These are phyloP conservation scores for Filobasidium wieringae DNA, from an alignment of 768 basidiomycete species.

Conservation along the genomic window DNA sequence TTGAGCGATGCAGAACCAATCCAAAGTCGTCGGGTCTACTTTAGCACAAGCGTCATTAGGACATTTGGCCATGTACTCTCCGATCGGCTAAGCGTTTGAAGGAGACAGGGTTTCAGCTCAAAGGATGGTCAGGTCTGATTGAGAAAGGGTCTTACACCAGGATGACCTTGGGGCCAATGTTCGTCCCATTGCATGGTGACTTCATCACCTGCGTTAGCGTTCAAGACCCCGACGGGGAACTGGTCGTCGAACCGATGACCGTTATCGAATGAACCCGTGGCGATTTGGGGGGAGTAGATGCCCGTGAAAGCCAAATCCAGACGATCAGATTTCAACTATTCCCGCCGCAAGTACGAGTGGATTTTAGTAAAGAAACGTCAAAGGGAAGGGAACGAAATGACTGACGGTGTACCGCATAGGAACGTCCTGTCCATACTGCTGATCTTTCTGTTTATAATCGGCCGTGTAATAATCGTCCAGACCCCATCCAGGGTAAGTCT, in stretches of 20 bases:
- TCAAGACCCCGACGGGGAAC: not conserved
- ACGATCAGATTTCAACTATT: not conserved
- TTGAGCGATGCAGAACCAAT: slow-evolving; percentile 1
- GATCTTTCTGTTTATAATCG: not conserved
- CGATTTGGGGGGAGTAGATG: not conserved
- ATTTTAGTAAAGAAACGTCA: not conserved
- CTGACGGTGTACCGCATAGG: not conserved
- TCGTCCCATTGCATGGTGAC: not conserved
- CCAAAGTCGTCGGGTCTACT: not conserved
- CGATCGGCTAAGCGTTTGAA: not conserved
- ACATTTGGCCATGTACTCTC: not conserved
- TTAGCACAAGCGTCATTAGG: not conserved
- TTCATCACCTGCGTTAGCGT: not conserved
- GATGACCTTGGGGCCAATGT: not conserved
- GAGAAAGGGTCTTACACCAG: not conserved
- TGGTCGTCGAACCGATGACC: not conserved
- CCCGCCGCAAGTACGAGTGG: not conserved
- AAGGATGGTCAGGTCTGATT: not conserved
- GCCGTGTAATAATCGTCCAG: not conserved
- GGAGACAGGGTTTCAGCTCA: not conserved
- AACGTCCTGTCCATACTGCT: not conserved
- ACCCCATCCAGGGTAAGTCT: not conserved
- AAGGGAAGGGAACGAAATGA: not conserved
- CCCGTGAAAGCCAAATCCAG: not conserved
- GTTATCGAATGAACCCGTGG: not conserved